Evolutionary conservation across 768 basidiomycete species (phyloP).

Genomic region (Pleurotus pulmonarius): DNA sequence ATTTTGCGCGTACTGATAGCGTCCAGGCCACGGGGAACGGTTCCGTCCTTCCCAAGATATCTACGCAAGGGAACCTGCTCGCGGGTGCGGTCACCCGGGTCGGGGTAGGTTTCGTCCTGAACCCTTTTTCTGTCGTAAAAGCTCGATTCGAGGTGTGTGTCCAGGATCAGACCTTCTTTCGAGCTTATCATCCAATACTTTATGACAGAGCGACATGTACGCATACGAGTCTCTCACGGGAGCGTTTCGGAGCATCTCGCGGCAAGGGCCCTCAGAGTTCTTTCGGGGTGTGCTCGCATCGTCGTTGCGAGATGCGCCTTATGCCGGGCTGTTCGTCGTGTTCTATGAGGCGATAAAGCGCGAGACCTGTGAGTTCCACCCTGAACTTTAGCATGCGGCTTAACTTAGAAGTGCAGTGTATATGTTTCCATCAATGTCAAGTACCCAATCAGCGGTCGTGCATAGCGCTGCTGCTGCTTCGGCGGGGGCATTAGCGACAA

Average conservation of each 20-base stretch:
- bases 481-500: slow-evolving; percentile 81
- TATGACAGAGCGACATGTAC: slow-evolving; percentile 69
- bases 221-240: slow-evolving; percentile 58
- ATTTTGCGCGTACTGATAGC: slow-evolving; percentile 48
- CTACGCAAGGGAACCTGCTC: slow-evolving; percentile 75
- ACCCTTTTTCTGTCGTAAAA: slow-evolving; percentile 90
- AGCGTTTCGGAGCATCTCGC: slow-evolving; percentile 56
- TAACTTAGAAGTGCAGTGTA: slow-evolving; percentile 24
- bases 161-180: background rate
- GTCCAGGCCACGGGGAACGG: slow-evolving; percentile 18
- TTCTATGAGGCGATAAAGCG: slow-evolving; percentile 86
- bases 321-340: slow-evolving; percentile 86
- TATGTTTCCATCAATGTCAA: slow-evolving; percentile 39
- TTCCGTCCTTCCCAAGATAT: slow-evolving; percentile 68
- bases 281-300: slow-evolving; percentile 86
- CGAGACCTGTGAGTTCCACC: slow-evolving; percentile 49
- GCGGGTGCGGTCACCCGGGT: slow-evolving; percentile 84
- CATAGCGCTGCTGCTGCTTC: slow-evolving; percentile 70
- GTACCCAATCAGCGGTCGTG: slow-evolving; percentile 43
- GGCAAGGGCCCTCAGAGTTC: slow-evolving; percentile 75
- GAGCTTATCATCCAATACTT: background rate
- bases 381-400: background rate
- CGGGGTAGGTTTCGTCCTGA: slow-evolving; percentile 77
- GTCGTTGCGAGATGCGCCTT: slow-evolving; percentile 90
- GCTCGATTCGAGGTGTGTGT: slow-evolving; percentile 80